Conservation (phyloP, 2,329 filamentous ascomycete species). For the Cryphonectria naterciae region DNA sequence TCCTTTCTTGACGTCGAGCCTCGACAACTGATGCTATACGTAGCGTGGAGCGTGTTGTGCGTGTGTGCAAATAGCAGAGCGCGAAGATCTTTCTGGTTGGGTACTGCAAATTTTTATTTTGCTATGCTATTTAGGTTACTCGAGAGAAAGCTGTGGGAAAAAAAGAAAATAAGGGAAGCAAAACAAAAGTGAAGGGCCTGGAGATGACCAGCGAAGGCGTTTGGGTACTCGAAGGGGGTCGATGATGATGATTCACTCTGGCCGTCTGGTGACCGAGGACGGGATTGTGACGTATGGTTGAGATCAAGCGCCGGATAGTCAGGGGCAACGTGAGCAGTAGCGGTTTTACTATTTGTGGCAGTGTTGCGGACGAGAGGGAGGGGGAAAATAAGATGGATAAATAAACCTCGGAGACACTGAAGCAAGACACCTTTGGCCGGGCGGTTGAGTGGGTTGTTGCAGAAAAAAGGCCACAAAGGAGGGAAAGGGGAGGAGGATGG, state of each 20-base stretch:
- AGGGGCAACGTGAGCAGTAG: neutral
- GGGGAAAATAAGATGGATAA: neutral
- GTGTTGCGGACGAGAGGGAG: neutral
- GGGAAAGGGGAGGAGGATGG: neutral
- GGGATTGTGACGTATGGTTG: constrained; percentile 4
- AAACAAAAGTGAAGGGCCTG: constrained; percentile 14
- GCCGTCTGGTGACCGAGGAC: neutral
- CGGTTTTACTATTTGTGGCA: neutral
- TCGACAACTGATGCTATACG: constrained; percentile 21
- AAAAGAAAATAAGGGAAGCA: constrained; percentile 21
- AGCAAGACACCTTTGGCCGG: neutral
- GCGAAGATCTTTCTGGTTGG: constrained; percentile 19
- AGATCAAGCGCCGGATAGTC: neutral
- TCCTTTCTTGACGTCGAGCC: neutral
- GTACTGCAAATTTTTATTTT: constrained; percentile 48
- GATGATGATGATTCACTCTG: constrained; percentile 1
- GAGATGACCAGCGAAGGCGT: constrained; percentile 3
- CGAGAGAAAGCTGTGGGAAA: constrained; percentile 33
- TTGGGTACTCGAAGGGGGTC: neutral
- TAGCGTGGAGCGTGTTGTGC: constrained; percentile 12
- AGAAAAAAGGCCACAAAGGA: neutral
- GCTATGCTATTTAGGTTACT: constrained; percentile 56
- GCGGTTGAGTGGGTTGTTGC: neutral
- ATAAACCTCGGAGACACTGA: neutral
- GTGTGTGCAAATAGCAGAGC: constrained; percentile 21